Conservation (phyloP, 2,329 filamentous ascomycete species). For the Diaporthe batatas region DNA sequence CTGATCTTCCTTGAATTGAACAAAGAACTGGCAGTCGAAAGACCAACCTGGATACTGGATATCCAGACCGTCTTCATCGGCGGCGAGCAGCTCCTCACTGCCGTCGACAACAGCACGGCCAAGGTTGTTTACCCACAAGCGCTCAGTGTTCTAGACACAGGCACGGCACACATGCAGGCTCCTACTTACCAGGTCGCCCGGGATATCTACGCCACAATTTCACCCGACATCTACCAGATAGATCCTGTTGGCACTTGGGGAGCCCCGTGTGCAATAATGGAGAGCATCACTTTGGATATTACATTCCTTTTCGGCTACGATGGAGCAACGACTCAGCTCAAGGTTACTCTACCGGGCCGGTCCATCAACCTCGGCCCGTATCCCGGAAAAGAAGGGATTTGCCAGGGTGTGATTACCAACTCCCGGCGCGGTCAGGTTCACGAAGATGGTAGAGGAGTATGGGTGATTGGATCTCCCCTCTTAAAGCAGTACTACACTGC, state of each 20-base stretch:
- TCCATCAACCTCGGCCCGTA: slow-evolving; percentile 51
- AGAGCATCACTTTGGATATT: slow-evolving; percentile 46
- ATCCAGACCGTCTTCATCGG: slow-evolving; percentile 47
- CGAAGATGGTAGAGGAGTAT: slow-evolving; percentile 43
- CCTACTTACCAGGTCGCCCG: slow-evolving; percentile 47
- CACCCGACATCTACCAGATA: slow-evolving; percentile 48
- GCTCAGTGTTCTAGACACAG: slow-evolving; percentile 48
- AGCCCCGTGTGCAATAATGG: slow-evolving; percentile 48
- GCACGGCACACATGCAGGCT: slow-evolving; percentile 49
- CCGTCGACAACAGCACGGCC: slow-evolving; percentile 31
- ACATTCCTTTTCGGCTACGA: slow-evolving; percentile 49
- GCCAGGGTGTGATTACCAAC: slow-evolving; percentile 49
- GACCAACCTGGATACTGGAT: slow-evolving; percentile 46
- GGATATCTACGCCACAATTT: slow-evolving; percentile 49
- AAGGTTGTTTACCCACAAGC: slow-evolving; percentile 34
- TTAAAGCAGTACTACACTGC: slow-evolving; percentile 52
- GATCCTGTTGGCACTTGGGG: slow-evolving; percentile 51
- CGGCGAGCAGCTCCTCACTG: slow-evolving; percentile 40
- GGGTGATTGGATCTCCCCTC: slow-evolving; percentile 51
- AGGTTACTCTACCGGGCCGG: slow-evolving; percentile 47
- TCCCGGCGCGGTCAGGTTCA: slow-evolving; percentile 36
- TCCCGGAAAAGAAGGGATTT: slow-evolving; percentile 46
- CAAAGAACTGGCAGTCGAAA: slow-evolving; percentile 31
- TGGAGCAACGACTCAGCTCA: slow-evolving; percentile 41
- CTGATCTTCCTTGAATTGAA: slow-evolving; percentile 46